Base-by-base conservation (phyloP, 73 alveolate genomes). In the Paramecium sonneborni region DNA sequence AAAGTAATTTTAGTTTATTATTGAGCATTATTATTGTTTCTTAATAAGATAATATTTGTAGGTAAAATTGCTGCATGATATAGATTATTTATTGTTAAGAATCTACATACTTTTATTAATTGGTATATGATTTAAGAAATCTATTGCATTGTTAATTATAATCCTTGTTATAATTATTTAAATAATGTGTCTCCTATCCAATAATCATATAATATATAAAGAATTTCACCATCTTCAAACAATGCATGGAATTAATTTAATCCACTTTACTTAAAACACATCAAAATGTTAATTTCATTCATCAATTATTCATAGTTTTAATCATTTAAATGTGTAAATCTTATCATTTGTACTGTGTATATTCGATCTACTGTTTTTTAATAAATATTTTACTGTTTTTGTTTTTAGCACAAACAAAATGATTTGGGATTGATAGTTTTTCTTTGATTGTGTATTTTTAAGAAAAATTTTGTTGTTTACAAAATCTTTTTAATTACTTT, bases 231-330 rank as follows among this genome's bases (percentile, higher is more conserved):
- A 23, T 79, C 90, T 79, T 79, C 69, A 39, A 79, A 79, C 2
- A 79, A 26, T 8, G 90, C 90, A 43, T 79, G 90, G 28, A 79
- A 79, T 43, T 39, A 26, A 23, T 39, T 21, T 20, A 79, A n/a
- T 7, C 90, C 90, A 23, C 55, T 46, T 46, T 79, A 79, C 28
- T 79, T 79, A 44, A 79, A 79, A 21, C 90, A 79, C 90, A 79
- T 79, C 11, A 79, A 34, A 79, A 79, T 79, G 23, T 79, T 79
- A 12, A 79, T 79, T 79, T 79, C 90, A 41, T 79, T 79, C 90
- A 79, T 79, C n/a, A 79, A 24, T 41, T 32, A n/a, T 23, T 79
- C 90, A 44, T 79, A 79, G 20, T 23, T 26, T 43, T 79, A 24
- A 0, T 79, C 90, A 23, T 23, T 43, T 43, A 79, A 24, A 39